Percentiles rank a stretch among this genome's conserved stretches.
Evolutionary conservation across 2,329 filamentous ascomycete species (phyloP).

Genomic region (Blastomyces parvus): DNA sequence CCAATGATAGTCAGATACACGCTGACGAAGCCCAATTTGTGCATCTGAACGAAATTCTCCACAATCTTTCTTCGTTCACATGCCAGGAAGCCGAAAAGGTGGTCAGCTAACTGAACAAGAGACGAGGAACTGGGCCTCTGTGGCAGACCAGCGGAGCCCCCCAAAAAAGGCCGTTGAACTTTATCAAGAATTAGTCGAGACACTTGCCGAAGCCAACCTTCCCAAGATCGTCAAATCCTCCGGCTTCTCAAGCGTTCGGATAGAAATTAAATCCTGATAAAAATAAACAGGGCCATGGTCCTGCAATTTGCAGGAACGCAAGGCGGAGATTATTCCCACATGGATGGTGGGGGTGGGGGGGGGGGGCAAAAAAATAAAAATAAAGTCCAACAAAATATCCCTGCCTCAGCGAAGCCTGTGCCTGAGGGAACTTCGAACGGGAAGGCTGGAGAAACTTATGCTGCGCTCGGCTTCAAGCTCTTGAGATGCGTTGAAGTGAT

Average conservation of each 20-base stretch:
- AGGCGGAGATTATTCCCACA: slow-evolving; percentile 1
- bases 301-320: neutral
- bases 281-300: neutral
- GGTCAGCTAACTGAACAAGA: neutral
- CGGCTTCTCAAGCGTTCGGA: neutral
- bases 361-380: neutral
- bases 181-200: neutral
- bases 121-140: neutral
- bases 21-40: neutral
- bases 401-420: neutral
- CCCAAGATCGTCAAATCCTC: neutral
- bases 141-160: neutral
- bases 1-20: neutral
- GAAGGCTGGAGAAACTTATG: neutral
- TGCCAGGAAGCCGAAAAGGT: neutral
- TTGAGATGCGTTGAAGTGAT: neutral
- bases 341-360: neutral
- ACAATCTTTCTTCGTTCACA: neutral
- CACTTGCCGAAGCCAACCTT: neutral
- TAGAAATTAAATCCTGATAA: slow-evolving; percentile 1
- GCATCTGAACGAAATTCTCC: neutral
- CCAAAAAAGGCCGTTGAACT: neutral
- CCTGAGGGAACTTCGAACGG: neutral
- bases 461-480: too few relatives aligned
- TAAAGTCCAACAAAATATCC: neutral